A percentile compares a stretch with the other conserved stretches of the same genome.
phyloP scores from a whole-genome alignment of 495 filamentous ascomycete species.

The Aspergillus haitiensis region DNA sequence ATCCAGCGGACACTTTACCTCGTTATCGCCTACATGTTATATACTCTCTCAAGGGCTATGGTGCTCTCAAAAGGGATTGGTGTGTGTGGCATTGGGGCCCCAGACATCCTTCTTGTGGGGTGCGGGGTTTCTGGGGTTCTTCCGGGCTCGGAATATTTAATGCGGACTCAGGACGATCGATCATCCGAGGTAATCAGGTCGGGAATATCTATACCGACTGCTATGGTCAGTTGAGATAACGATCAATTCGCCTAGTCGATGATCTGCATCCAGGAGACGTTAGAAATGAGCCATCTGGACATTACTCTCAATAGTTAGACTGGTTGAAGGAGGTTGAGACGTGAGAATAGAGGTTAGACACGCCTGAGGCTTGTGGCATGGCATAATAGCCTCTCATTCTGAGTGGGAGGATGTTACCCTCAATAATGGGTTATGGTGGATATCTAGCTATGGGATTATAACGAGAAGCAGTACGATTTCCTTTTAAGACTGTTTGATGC shows the following conservation, averaged over 20 bases:
- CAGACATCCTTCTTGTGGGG: slow-evolving; percentile 2
- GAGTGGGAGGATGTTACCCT: too few species aligned
- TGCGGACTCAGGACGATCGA: background rate
- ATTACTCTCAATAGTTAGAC: too few species aligned
- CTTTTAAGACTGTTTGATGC: background rate
- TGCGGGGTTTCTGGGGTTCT: slow-evolving; percentile 9
- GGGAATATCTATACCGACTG: background rate
- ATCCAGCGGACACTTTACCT: too few species aligned
- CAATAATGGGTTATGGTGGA: too few species aligned
- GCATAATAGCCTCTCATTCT: too few species aligned
- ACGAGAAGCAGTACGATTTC: background rate
- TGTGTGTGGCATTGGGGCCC: background rate
- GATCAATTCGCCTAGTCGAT: background rate
- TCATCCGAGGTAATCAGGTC: background rate
- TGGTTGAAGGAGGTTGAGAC: too few species aligned
- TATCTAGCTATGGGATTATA: background rate
- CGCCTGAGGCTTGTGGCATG: too few species aligned
- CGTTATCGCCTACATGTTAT: slow-evolving; percentile 1
- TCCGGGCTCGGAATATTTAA: background rate
- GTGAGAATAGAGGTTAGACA: too few species aligned
- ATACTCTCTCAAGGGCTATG: background rate
- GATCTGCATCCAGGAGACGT: background rate
- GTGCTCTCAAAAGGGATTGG: background rate
- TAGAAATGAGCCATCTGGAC: too few species aligned
- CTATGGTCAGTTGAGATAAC: background rate